phyloP scores from a whole-genome alignment of 2,329 filamentous ascomycete species.

The Plectosphaerella cucumerina region DNA sequence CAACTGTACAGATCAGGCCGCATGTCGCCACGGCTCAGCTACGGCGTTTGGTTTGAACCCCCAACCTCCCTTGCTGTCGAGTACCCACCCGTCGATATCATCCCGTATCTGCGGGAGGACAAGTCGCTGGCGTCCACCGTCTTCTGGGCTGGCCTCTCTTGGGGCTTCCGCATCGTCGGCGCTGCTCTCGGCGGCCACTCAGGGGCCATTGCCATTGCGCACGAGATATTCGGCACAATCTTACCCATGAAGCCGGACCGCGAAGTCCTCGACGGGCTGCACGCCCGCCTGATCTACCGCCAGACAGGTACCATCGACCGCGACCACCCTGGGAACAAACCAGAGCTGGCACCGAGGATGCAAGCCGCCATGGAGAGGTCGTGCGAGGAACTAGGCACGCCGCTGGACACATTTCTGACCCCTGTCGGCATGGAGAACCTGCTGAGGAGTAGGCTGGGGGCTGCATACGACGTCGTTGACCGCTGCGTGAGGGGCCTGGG shows the following conservation, averaged over 20 bases:
- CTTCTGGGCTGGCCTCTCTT: slow-evolving; percentile 1
- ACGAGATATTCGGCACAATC: not conserved
- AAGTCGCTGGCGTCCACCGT: not conserved
- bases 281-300: not conserved
- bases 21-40: slow-evolving; percentile 2
- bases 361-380: not conserved
- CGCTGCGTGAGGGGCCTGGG: not conserved
- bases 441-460: not conserved
- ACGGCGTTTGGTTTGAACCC: not conserved
- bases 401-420: not conserved
- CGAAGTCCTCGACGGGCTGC: not conserved
- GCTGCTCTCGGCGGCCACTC: not conserved
- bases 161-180: not conserved
- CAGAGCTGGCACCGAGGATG: not conserved
- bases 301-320: not conserved
- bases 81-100: slow-evolving; percentile 1
- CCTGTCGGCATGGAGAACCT: not conserved
- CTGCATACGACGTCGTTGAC: not conserved
- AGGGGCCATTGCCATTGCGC: not conserved
- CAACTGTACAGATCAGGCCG: not conserved
- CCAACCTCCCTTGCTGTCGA: not conserved
- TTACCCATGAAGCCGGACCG: not conserved
- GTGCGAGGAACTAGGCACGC: not conserved
- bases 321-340: slow-evolving; percentile 1
- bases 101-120: not conserved